Base-by-base conservation (phyloP, 2,329 filamentous ascomycete genomes). In the Aspergillus brunneoviolaceus region DNA sequence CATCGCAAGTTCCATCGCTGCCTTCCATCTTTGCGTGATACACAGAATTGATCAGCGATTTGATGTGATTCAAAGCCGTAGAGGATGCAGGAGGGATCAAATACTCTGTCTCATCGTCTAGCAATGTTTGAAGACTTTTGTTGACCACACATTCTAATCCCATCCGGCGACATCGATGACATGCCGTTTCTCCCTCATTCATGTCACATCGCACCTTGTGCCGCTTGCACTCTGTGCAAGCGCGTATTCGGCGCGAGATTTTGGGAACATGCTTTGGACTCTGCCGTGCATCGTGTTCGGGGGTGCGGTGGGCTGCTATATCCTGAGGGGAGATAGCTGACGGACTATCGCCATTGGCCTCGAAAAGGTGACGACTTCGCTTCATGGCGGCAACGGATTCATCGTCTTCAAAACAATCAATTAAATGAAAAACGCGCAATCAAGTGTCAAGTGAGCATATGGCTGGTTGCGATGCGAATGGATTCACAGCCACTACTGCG, bases 161-260 rank as follows among this genome's bases (percentile, higher is more conserved):
- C 67, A 82, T 77, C 60, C 82, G 79, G 50, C 76, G 74, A 69
- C 82, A 84, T 60, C 82, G 70, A 59, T 79, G 79, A 65, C 82
- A 84, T 16, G 77, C 75, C 29, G 80, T 76, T 29, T 82, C 80
- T 31, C 77, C 77, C 47, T 76, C 72, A 60, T 78, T 75, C 80
- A 84, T 83, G 57, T 83, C 79, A 69, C 82, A 84, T 68, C 82
- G 82, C 62, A 83, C 82, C 70, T 84, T 84, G 63, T 83, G 81
- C 59, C 81, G 80, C 61, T 82, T 79, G 67, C 82, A 84, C 63
- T 82, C 79, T 10, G 81, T 82, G 66, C 82, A 84, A 29, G 82
- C 82, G 48, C 77, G 76, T 66, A 79, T 78, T 65, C 77, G 76
- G 60, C 78, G 74, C 25, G 77, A 79, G 39, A 80, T 79, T 66